Conservation (phyloP, 768 basidiomycete genomes). For the Daedalea quercina region DNA sequence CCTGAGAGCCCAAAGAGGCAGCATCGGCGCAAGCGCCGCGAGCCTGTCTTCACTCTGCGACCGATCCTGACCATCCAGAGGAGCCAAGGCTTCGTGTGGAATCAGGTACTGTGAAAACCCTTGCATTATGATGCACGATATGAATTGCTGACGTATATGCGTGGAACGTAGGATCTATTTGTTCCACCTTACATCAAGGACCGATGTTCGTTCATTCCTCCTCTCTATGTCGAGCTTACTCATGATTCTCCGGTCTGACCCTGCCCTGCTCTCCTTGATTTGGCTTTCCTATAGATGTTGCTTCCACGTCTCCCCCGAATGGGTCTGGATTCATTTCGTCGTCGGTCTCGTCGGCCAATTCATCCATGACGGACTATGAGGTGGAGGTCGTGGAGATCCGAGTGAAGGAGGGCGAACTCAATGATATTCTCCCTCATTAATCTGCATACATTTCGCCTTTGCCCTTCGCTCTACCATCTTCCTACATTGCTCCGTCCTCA, state of each 20-base stretch:
- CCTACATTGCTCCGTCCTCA: neutral
- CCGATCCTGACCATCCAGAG: constrained; percentile 83
- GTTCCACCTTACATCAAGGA: constrained; percentile 88
- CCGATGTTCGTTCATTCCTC: constrained; percentile 47
- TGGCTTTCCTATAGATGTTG: constrained; percentile 47
- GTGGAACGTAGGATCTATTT: constrained; percentile 61
- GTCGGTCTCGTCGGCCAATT: constrained; percentile 61
- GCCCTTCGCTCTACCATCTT: neutral
- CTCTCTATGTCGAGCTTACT: constrained; percentile 13
- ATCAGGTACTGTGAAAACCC: constrained; percentile 51
- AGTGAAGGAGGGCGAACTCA: constrained; percentile 71
- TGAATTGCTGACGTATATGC: neutral
- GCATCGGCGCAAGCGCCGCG: constrained; percentile 47
- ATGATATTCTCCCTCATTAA: constrained; percentile 61
- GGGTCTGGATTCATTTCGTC: constrained; percentile 59
- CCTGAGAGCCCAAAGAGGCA: constrained; percentile 43
- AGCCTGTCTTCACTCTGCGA: constrained; percentile 55
- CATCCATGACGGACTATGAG: constrained; percentile 68
- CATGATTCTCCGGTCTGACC: constrained; percentile 11
- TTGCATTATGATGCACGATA: neutral
- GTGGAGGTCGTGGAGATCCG: constrained; percentile 87
- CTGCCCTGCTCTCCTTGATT: constrained; percentile 4
- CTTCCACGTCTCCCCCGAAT: constrained; percentile 77
- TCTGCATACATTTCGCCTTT: neutral
- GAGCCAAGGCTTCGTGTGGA: constrained; percentile 90